These are phyloP conservation scores for Xerocomellus intermedius DNA, from an alignment of 768 basidiomycete genomes.

Conservation along the genomic window DNA sequence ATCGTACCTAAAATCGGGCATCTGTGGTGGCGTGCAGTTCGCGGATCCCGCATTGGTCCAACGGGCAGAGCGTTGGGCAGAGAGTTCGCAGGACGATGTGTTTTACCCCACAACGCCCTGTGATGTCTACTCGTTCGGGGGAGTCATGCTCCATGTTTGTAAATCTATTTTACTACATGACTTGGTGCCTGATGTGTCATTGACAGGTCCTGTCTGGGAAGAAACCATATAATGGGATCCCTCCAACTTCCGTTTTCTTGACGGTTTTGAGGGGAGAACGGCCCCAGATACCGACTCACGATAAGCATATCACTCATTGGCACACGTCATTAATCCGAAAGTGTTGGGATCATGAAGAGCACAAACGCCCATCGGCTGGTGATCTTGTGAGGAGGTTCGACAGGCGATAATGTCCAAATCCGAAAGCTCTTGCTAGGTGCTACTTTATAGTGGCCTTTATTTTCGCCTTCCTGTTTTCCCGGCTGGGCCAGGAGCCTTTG, in stretches of 20 bases:
- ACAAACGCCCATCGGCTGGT: conserved; percentile 16
- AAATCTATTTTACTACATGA: neutral
- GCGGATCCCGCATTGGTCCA: conserved; percentile 39
- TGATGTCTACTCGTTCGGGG: conserved; percentile 34
- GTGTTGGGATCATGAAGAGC: conserved; percentile 20
- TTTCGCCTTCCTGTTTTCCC: neutral
- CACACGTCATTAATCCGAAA: conserved; percentile 9
- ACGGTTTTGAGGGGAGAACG: conserved; percentile 7
- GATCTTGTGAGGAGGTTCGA: conserved; percentile 8
- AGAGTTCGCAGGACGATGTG: neutral
- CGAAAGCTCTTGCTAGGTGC: neutral
- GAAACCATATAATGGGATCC: conserved; percentile 17
- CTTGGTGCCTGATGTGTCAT: conserved; percentile 5
- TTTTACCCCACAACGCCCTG: conserved; percentile 17
- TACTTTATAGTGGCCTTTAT: too few species aligned
- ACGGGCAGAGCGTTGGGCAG: neutral
- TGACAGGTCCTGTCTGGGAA: conserved; percentile 21
- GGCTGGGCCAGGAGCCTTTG: conserved; percentile 1
- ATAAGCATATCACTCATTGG: neutral
- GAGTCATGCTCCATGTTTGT: conserved; percentile 35
- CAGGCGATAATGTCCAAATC: neutral
- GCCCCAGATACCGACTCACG: conserved; percentile 9
- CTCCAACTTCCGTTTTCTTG: neutral
- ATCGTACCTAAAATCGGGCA: conserved; percentile 31
- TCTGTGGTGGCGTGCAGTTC: conserved; percentile 43